phyloP scores from a whole-genome alignment of 2,329 filamentous ascomycete species.

The Ophiostoma ips region DNA sequence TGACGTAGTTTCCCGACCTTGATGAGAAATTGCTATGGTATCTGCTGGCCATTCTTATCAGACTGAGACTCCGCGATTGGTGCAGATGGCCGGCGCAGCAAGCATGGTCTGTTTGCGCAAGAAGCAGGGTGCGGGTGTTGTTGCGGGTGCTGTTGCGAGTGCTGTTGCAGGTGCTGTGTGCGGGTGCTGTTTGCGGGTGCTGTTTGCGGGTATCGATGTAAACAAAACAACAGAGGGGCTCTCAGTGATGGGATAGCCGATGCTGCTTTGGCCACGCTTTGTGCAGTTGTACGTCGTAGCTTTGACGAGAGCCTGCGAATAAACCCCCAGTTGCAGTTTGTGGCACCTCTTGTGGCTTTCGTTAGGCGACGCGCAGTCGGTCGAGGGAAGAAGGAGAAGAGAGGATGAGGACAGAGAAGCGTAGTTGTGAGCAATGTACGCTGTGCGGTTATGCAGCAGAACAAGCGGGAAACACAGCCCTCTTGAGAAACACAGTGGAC shows the following conservation, averaged over 20 bases:
- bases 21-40: slow-evolving; percentile 1
- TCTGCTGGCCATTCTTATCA: slow-evolving; percentile 7
- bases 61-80: neutral
- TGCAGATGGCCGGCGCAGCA: slow-evolving; percentile 4
- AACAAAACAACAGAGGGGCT: no score
- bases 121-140: neutral
- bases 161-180: neutral
- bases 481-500: neutral
- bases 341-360: no score
- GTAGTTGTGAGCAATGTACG: no score
- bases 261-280: neutral
- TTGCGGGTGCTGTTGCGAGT: neutral
- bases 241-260: no score
- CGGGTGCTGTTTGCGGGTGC: no score
- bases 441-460: no score
- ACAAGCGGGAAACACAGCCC: neutral
- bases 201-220: no score
- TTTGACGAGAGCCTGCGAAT: no score
- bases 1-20: slow-evolving; percentile 5
- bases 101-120: slow-evolving; percentile 3
- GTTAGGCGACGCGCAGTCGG: neutral
- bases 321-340: neutral
- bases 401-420: neutral
- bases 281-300: no score
- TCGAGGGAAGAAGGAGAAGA: neutral